Evolutionary conservation across 164 flowering plant genomes (phyloP), one percentile per base, ranked within the genome.

Genomic region (Magnolia officinalis): DNA sequence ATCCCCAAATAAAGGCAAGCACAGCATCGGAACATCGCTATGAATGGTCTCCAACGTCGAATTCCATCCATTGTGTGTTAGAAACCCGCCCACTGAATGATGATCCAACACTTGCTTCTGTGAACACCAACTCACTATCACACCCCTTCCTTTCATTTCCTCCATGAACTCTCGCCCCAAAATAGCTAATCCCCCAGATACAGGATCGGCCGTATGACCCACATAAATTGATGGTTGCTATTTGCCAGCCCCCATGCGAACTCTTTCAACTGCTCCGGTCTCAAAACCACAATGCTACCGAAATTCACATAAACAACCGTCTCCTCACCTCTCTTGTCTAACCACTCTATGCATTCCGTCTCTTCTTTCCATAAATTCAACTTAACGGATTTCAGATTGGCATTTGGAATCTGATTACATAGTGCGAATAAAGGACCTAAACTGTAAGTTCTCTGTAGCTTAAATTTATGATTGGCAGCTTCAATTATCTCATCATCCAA

Each of bases 1-100:
- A 13, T 89, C 92, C 0, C 89, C 87, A 52, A 84, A 87, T 67
- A 87, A 85, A 0, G 92, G 90, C 90, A 89, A 89, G 72, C 88
- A 87, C 0, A 89, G 70, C 85, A 87, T 77, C 0, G 91, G 91
- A n/a, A 89, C 86, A 0, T 82, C 83, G 8, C 69, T 70, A 0
- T 67, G 5, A 11, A 81, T 52, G 52, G 80, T 81, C 52, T 83
- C 85, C 8, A 83, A 2, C 2, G 67, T 74, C 6, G 85, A 83
- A 51, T 83, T 83, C 85, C 85, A 81, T 6, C 85, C 85, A 5
- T 78, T 59, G 69, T 83, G 85, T 1, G 83, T 81, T 49, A 83
- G 67, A 18, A 83, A 83, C 13, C 61, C 80, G 14, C 77, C 84
- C 6, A 81, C 51, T 14, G 86, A 67, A 3, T 76, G 70, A 61